Evolutionary conservation across 345 rosid species (phyloP).

Genomic region (Pelargonium nanum): DNA sequence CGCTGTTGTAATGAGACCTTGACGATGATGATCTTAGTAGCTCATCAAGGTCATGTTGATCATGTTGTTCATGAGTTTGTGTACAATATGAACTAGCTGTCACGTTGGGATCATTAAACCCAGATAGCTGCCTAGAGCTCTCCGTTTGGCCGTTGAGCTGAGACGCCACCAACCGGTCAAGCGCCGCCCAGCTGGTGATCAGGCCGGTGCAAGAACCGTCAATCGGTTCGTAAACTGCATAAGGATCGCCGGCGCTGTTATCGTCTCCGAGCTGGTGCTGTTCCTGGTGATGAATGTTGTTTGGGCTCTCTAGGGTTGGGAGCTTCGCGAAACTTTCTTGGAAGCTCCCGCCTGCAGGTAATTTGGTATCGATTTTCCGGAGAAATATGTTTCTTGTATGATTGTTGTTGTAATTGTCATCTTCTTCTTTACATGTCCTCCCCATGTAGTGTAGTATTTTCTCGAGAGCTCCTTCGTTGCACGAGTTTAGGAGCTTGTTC

Average conservation of each 20-base stretch:
- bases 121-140: slow-evolving; percentile 27
- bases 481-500: slow-evolving; percentile 8
- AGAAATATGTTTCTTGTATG: slow-evolving; percentile 3
- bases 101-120: slow-evolving; percentile 30
- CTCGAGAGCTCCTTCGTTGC: slow-evolving; percentile 41
- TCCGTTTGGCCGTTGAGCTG: slow-evolving; percentile 66
- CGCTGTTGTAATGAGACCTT: slow-evolving; percentile 5
- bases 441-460: slow-evolving; percentile 68
- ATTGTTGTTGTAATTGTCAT: slow-evolving; percentile 7
- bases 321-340: slow-evolving; percentile 56
- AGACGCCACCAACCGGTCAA: slow-evolving; percentile 84
- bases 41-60: slow-evolving; percentile 8
- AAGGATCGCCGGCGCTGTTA: slow-evolving; percentile 14
- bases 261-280: slow-evolving; percentile 7
- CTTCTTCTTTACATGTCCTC: slow-evolving; percentile 49
- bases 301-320: slow-evolving; percentile 59
- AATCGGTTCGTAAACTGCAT: slow-evolving; percentile 17
- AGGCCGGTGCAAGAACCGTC: slow-evolving; percentile 16
- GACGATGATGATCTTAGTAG: slow-evolving; percentile 1
- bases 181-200: slow-evolving; percentile 60
- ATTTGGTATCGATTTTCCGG: slow-evolving; percentile 1
- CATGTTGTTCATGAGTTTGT: slow-evolving; percentile 12
- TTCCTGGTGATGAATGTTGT: not conserved
- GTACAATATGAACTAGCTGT: slow-evolving; percentile 29
- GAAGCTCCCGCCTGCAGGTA: slow-evolving; percentile 10